Evolutionary conservation across 1,139 yeast genomes (phyloP), one percentile per base, ranked within the genome.

Genomic region (Entelexis sorbosivorans): DNA sequence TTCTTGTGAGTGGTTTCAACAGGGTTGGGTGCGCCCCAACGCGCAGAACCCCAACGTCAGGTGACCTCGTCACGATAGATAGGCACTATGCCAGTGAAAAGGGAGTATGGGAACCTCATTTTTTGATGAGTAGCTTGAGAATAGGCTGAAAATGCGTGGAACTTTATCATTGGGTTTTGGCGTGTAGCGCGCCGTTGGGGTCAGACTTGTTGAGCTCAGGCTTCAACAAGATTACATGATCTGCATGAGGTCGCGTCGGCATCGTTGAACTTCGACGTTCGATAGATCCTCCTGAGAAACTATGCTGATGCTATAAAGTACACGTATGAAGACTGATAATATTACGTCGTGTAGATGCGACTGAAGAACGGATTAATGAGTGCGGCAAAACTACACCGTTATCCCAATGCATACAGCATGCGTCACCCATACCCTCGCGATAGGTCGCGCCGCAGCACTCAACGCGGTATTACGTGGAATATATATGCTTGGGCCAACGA

Each of bases 1-100:
- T 42, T 42, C 45, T 42, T 31, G 45, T 36, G 28, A 32, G 45
- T 42, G 45, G 45, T 42, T 39, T 42, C 45, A 20, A 32, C 45
- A 42, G 45, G 45, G 45, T 42, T 42, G 45, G 45, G 45, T 32
- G 45, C 38, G 45, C 45, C 45, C 45, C 45, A 42, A 42, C 45
- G 45, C 44, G 44, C 45, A 24, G 28, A 42, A 31, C 45, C 45
- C 45, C 45, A 42, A 42, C 45, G 36, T 42, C 45, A 42, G 35
- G 45, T 42, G 45, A 42, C 28, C 9, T 20, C 9, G 16, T 28
- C 28, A 22, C 28, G 3, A 10, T 6, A 14, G 16, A 13, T 11
- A 10, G 31, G 13, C 10, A 13, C 31, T 10, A 13, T 13, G 31
- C 31, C 31, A 13, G 31, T 13, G 31, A 1, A 22, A 6, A 1